These are phyloP conservation scores for Phytophthora sp. DNA, from an alignment of 352 stramenopile genomes.

Conservation along the genomic window DNA sequence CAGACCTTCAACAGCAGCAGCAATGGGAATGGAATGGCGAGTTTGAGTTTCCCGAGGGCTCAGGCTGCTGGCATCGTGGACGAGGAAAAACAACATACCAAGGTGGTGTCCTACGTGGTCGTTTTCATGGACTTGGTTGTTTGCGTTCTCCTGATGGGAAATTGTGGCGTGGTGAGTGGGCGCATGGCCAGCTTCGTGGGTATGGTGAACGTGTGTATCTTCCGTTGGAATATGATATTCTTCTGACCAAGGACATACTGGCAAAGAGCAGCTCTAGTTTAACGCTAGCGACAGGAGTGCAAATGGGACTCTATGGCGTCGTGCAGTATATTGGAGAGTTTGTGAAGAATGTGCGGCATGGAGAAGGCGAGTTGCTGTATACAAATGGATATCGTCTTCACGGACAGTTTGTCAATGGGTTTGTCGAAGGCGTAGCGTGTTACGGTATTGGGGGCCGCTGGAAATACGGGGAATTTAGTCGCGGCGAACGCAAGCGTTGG, in stretches of 20 bases:
- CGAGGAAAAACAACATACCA: slow-evolving; percentile 62
- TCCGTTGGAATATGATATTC: slow-evolving; percentile 46
- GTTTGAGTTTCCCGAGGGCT: slow-evolving; percentile 74
- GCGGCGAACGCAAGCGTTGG: slow-evolving; percentile 56
- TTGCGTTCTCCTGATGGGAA: slow-evolving; percentile 65
- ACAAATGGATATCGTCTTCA: slow-evolving; percentile 61
- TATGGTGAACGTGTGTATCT: slow-evolving; percentile 58
- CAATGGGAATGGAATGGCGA: slow-evolving; percentile 54
- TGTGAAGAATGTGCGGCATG: slow-evolving; percentile 52
- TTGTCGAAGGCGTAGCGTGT: slow-evolving; percentile 47
- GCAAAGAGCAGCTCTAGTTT: slow-evolving; percentile 19
- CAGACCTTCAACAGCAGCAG: too few relatives aligned
- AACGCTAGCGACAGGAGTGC: neutral
- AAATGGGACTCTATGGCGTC: slow-evolving; percentile 58
- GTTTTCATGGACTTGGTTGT: slow-evolving; percentile 67
- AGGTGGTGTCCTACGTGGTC: slow-evolving; percentile 55
- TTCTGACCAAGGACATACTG: slow-evolving; percentile 44
- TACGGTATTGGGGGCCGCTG: slow-evolving; percentile 46
- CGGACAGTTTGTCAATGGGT: slow-evolving; percentile 54
- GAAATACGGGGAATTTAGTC: slow-evolving; percentile 47
- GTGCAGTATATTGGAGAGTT: slow-evolving; percentile 65
- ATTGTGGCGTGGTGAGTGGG: slow-evolving; percentile 60
- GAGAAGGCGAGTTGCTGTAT: slow-evolving; percentile 52
- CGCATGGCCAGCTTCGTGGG: slow-evolving; percentile 56
- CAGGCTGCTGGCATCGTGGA: slow-evolving; percentile 63